Conservation (phyloP, 345 rosid genomes). For the Excoecaria cochinchinensis region DNA sequence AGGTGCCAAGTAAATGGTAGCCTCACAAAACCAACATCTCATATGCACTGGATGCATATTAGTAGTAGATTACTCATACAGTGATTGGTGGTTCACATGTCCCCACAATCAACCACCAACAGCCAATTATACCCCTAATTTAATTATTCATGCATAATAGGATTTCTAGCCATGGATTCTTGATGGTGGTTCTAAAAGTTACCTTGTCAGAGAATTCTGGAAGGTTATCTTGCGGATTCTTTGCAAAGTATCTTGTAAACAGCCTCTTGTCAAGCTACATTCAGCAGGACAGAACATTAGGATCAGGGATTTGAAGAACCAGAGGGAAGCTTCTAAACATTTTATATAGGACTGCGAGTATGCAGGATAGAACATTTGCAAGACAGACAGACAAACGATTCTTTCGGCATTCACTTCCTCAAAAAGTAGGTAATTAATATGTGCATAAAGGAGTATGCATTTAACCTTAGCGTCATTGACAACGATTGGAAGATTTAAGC, state of each 20-base stretch:
- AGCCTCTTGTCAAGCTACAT: slow-evolving; percentile 66
- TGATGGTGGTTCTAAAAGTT: background rate
- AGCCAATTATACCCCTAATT: no score
- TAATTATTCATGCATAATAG: background rate
- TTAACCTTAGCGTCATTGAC: slow-evolving; percentile 67
- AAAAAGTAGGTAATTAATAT: background rate
- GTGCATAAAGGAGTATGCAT: background rate
- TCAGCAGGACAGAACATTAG: background rate
- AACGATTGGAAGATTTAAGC: slow-evolving; percentile 68
- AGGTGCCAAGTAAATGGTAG: no score
- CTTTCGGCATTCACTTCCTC: background rate
- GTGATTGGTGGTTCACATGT: no score
- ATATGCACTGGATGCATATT: no score
- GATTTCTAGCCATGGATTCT: background rate
- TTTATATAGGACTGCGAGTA: background rate
- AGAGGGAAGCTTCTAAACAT: background rate
- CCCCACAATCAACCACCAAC: no score
- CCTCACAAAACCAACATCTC: no score
- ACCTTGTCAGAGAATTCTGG: slow-evolving; percentile 76
- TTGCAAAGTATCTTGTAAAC: slow-evolving; percentile 49
- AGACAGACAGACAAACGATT: background rate
- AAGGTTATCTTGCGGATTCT: slow-evolving; percentile 58
- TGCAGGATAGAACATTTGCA: background rate
- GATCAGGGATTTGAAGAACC: background rate
- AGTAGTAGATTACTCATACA: no score